A percentile compares a stretch with the other conserved stretches of the same genome.
These are phyloP conservation scores for Wilhelminamyces savonicus DNA, from an alignment of 805 yeast species.

Conservation along the genomic window DNA sequence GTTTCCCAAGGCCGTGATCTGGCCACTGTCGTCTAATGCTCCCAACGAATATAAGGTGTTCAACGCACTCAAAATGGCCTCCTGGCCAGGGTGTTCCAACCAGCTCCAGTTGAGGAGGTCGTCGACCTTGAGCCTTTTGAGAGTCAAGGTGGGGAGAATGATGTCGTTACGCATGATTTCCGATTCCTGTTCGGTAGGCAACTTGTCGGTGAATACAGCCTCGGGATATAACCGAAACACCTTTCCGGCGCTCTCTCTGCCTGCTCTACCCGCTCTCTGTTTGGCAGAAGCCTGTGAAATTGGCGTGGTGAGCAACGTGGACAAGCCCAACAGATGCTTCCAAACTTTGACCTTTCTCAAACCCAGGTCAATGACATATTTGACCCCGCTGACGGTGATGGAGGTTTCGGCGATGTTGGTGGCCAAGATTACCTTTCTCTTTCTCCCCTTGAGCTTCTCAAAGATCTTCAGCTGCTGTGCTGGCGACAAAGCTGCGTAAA, in stretches of 20 bases:
- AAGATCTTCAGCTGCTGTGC: constrained; percentile 79
- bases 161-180: constrained; percentile 87
- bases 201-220: constrained; percentile 45
- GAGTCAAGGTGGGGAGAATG: constrained; percentile 73
- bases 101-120: constrained; percentile 86
- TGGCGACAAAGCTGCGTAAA: constrained; percentile 92
- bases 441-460: constrained; percentile 51
- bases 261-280: constrained; percentile 98
- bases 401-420: constrained; percentile 99
- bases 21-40: constrained; percentile 73
- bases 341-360: constrained; percentile 89
- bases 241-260: constrained; percentile 89
- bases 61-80: constrained; percentile 69
- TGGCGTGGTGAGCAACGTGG: constrained; percentile 88
- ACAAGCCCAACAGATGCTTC: constrained; percentile 87
- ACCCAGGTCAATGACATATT: constrained; percentile 91
- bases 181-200: constrained; percentile 82
- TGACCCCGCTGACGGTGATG: constrained; percentile 89
- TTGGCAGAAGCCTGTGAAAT: constrained; percentile 91
- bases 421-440: constrained; percentile 81
- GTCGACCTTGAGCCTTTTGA: constrained; percentile 76
- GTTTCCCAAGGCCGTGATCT: constrained; percentile 72
- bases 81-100: constrained; percentile 86
- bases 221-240: constrained; percentile 82
- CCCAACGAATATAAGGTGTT: constrained; percentile 70